Conservation (phyloP, 192 early-diverging fungal species). For the Coemansia biformis region DNA sequence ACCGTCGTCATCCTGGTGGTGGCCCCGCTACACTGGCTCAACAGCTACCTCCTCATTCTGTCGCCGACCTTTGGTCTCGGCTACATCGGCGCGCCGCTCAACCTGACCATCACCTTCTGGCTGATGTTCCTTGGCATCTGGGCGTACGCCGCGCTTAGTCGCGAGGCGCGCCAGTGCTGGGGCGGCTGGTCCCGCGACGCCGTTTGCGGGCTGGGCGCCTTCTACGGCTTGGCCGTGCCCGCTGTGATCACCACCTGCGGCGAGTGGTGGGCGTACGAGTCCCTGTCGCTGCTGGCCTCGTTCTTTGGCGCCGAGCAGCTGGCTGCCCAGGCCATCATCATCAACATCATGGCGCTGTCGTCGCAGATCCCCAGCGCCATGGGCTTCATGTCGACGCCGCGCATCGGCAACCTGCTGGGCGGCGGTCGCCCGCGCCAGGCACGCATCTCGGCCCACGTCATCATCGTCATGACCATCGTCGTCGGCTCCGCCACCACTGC, state of each 20-base stretch:
- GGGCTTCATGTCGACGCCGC: slow-evolving; percentile 66
- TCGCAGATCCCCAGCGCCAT: slow-evolving; percentile 72
- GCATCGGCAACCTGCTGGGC: slow-evolving; percentile 73
- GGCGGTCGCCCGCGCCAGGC: slow-evolving; percentile 53
- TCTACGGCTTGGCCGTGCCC: slow-evolving; percentile 68
- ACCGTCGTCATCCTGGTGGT: slow-evolving; percentile 66
- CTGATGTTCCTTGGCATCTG: slow-evolving; percentile 62
- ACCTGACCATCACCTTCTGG: slow-evolving; percentile 67
- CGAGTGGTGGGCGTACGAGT: slow-evolving; percentile 81
- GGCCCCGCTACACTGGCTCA: slow-evolving; percentile 65
- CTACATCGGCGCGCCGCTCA: slow-evolving; percentile 75
- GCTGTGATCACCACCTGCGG: slow-evolving; percentile 74
- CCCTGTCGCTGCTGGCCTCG: slow-evolving; percentile 64
- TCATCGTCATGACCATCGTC: slow-evolving; percentile 54
- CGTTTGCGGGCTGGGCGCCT: slow-evolving; percentile 55
- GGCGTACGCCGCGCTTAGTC: slow-evolving; percentile 56
- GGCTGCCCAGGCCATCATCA: slow-evolving; percentile 74
- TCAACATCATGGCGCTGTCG: slow-evolving; percentile 63
- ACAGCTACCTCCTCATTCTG: slow-evolving; percentile 78
- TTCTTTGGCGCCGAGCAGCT: slow-evolving; percentile 69
- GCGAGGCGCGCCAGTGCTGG: slow-evolving; percentile 65
- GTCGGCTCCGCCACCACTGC: slow-evolving; percentile 52
- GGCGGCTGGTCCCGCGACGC: slow-evolving; percentile 75
- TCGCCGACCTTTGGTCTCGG: slow-evolving; percentile 62
- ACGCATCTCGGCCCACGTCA: slow-evolving; percentile 49